Base-by-base conservation (phyloP, 2,329 filamentous ascomycete species). In the Cordyceps fumosorosea region DNA sequence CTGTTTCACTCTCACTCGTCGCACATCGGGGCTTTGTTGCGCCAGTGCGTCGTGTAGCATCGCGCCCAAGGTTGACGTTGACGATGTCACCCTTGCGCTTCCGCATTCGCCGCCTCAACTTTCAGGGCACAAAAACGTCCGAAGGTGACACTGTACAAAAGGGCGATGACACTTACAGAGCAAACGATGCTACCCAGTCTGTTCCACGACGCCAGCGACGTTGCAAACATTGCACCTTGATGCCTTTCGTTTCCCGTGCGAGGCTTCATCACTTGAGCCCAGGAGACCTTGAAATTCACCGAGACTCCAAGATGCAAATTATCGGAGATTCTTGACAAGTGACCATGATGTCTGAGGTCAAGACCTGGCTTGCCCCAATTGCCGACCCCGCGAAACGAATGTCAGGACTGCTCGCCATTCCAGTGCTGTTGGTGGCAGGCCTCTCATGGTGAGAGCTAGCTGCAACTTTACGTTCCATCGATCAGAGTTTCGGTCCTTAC, bases 211-310 rank as follows among this genome's bases (percentile, higher is more conserved):
- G 16, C 16, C 32, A 29, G 45, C 45, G 20, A 42, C 45, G 3
- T 20, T 16, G 34, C 56, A 58, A 58, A 58, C 56, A 58, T 7
- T 10, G 32, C 56, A 58, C 55, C 44, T 16, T 50, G 56, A 50
- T 34, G 34, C 29, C 20, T 26, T 26, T 29, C 20, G 34, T 40
- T 42, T 22, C 32, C 47, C 16, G 10, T 16, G 11, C 22, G 32
- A 26, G 32, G 53, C 53, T 32, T 44, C 47, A 20, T 40, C 56
- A 22, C 16, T 20, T 37, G 22, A n/a, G 11, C 16, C 10, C 8
- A 14, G 32, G 11, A 20, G 40, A 37, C 44, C 6, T 14, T 29
- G 32, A 50, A 26, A 42, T 22, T 48, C 22, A 6, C 16, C 18
- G 24, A 29, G 20, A 14, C 16, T 14, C 5, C 24, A n/a, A 24